Percentiles rank a stretch among this genome's conserved stretches.
Evolutionary conservation across 768 basidiomycete species (phyloP).

Genomic region (Russula abietina): DNA sequence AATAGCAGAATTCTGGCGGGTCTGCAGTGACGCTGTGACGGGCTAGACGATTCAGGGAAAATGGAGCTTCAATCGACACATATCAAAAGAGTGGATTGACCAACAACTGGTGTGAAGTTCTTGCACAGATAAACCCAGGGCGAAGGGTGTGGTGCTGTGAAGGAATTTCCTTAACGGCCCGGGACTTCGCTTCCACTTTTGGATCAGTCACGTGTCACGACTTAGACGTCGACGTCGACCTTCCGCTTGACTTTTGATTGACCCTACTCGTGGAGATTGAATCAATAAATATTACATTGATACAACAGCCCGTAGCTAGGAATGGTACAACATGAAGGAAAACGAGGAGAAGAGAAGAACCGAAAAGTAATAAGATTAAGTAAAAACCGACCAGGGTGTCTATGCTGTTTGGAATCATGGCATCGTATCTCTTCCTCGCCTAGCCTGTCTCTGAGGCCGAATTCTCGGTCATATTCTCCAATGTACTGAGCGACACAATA

Average conservation of each 20-base stretch:
- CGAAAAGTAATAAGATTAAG: slow-evolving; percentile 15
- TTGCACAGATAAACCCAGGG: too few relatives aligned
- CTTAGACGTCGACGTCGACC: too few relatives aligned
- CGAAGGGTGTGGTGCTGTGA: too few relatives aligned
- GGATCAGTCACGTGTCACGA: too few relatives aligned
- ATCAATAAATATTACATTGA: slow-evolving; percentile 18
- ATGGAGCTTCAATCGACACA: neutral
- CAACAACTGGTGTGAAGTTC: too few relatives aligned
- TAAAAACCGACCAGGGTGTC: slow-evolving; percentile 3
- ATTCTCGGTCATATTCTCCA: slow-evolving; percentile 16
- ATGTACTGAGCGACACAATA: slow-evolving; percentile 23
- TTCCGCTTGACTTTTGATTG: too few relatives aligned
- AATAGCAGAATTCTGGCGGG: neutral
- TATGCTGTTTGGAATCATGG: neutral
- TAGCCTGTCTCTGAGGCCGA: neutral
- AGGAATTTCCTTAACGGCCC: too few relatives aligned
- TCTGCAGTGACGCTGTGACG: neutral
- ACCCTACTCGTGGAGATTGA: too few relatives aligned
- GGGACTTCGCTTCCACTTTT: too few relatives aligned
- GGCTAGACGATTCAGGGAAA: neutral
- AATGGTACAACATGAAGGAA: slow-evolving; percentile 7
- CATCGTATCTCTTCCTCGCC: neutral
- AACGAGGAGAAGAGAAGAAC: neutral
- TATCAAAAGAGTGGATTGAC: too few relatives aligned
- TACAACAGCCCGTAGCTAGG: neutral